Evolutionary conservation across 225 moss, liverwort and hornwort species (phyloP).

Genomic region (Bryoerythrophyllum caledonicum): DNA sequence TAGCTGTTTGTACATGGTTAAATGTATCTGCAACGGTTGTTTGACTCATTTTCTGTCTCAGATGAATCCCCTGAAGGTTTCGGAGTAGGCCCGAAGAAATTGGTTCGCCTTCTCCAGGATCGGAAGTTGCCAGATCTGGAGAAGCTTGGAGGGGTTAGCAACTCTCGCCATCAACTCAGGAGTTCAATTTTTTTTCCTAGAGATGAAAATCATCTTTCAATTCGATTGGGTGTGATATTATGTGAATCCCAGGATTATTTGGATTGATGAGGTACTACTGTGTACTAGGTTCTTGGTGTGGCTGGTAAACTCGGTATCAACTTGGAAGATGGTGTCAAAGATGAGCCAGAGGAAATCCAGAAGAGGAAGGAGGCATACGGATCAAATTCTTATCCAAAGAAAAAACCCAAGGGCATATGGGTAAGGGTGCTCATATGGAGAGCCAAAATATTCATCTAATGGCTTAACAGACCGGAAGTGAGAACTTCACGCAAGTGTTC

Average conservation of each 20-base stretch:
- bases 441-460: neutral
- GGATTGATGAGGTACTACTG: neutral
- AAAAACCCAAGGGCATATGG: conserved; percentile 55
- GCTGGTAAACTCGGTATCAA: conserved; percentile 45
- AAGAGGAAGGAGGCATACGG: conserved; percentile 67
- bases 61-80: conserved; percentile 63
- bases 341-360: conserved; percentile 36
- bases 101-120: conserved; percentile 55
- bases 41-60: no score
- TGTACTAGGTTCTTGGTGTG: conserved; percentile 43
- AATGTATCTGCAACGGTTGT: no score
- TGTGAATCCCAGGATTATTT: neutral
- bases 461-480: neutral
- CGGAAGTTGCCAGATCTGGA: conserved; percentile 34
- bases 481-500: neutral
- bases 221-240: neutral
- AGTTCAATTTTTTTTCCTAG: neutral
- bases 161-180: neutral
- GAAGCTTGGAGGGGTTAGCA: conserved; percentile 54
- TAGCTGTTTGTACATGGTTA: neutral
- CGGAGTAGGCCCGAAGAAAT: conserved; percentile 43
- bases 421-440: conserved; percentile 26
- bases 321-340: conserved; percentile 55
- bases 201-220: neutral
- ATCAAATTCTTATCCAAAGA: conserved; percentile 62